Conservation (phyloP, 2,329 filamentous ascomycete genomes). For the Ophiostoma himal-ulmi region DNA sequence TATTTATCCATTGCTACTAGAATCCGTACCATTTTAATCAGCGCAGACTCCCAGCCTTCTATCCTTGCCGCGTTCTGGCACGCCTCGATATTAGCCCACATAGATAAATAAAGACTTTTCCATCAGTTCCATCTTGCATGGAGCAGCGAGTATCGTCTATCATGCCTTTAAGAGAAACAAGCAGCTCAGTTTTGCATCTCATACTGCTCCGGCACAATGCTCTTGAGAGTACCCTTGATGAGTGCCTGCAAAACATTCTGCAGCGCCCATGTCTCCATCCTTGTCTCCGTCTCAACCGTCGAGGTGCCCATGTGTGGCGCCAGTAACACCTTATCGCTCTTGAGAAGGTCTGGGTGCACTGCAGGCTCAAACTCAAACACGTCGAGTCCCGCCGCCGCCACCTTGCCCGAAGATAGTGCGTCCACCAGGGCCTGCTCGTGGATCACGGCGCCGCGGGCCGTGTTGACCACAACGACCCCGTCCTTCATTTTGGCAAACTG, state of each 20-base stretch:
- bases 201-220: constrained; percentile 26
- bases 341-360: constrained; percentile 65
- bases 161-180: not conserved
- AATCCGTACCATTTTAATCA: not conserved
- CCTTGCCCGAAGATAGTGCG: constrained; percentile 41
- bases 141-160: not conserved
- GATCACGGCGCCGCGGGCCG: constrained; percentile 49
- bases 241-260: constrained; percentile 29
- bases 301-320: constrained; percentile 84
- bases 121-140: no score
- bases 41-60: not conserved
- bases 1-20: not conserved
- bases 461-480: constrained; percentile 49
- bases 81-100: no score
- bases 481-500: constrained; percentile 45
- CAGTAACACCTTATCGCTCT: constrained; percentile 65
- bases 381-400: constrained; percentile 45
- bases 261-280: constrained; percentile 26
- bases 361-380: constrained; percentile 51
- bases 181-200: not conserved
- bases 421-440: constrained; percentile 45
- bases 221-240: constrained; percentile 19
- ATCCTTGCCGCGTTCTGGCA: not conserved
- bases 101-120: no score
- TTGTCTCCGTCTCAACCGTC: constrained; percentile 55